These are phyloP conservation scores for Ceratocystis diversiconidia DNA, from an alignment of 2,329 filamentous ascomycete species.

Conservation along the genomic window DNA sequence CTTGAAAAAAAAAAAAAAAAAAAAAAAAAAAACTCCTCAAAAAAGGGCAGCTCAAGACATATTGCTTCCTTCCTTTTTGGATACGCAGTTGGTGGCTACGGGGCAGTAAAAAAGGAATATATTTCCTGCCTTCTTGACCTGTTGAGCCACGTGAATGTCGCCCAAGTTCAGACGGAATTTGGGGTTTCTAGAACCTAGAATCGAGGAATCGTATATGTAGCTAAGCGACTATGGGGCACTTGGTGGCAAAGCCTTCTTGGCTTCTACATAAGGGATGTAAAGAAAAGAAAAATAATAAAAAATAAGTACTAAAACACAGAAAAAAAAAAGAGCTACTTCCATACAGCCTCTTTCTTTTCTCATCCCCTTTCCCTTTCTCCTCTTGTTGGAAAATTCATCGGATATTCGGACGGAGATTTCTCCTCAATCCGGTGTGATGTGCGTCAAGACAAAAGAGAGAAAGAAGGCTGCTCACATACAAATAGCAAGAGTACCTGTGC, in stretches of 20 bases:
- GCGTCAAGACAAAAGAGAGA: not conserved
- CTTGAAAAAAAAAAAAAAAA: too few relatives aligned
- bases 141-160: conserved; percentile 1
- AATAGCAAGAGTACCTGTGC: too few relatives aligned
- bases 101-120: not conserved
- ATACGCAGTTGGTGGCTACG: too few relatives aligned
- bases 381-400: not conserved
- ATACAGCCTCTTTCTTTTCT: not conserved
- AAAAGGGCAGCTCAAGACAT: not conserved
- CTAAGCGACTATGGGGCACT: not conserved
- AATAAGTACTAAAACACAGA: not conserved
- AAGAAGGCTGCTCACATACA: not conserved
- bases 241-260: not conserved
- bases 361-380: not conserved
- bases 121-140: not conserved
- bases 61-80: too few relatives aligned
- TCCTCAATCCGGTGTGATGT: not conserved
- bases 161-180: conserved; percentile 1
- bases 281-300: not conserved
- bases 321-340: not conserved
- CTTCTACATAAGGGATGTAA: not conserved
- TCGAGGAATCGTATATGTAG: not conserved
- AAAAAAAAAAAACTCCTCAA: not conserved
- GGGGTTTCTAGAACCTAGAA: not conserved
- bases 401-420: not conserved